Percentiles rank a stretch among this genome's conserved stretches.
These are phyloP conservation scores for Mycosphaerella sp. DNA, from an alignment of 2,329 filamentous ascomycete genomes.

Conservation along the genomic window DNA sequence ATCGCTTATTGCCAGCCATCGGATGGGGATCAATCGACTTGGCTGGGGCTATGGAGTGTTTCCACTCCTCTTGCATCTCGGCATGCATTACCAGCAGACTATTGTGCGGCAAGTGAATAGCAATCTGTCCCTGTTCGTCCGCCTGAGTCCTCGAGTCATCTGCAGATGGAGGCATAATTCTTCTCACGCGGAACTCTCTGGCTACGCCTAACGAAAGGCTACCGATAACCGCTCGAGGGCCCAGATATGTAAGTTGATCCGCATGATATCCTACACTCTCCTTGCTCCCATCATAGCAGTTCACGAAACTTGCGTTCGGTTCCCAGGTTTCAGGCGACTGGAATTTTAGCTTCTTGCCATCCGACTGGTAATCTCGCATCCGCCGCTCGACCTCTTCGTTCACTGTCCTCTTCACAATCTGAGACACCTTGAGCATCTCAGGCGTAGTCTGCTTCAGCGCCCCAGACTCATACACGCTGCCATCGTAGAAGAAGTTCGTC, in stretches of 20 bases:
- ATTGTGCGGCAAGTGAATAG: conserved; percentile 91
- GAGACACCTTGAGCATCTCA: conserved; percentile 63
- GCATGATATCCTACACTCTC: conserved; percentile 89
- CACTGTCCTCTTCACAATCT: conserved; percentile 65
- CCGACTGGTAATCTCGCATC: conserved; percentile 62
- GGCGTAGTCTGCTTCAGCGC: conserved; percentile 68
- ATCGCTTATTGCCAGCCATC: conserved; percentile 68
- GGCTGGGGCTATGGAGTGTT: conserved; percentile 75
- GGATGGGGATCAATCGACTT: conserved; percentile 78
- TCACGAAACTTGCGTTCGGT: conserved; percentile 89
- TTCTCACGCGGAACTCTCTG: conserved; percentile 84
- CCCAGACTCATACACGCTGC: conserved; percentile 59
- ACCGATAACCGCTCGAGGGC: conserved; percentile 80
- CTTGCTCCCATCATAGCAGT: conserved; percentile 77
- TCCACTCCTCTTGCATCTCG: conserved; percentile 97
- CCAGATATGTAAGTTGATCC: conserved; percentile 88
- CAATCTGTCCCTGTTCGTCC: conserved; percentile 75
- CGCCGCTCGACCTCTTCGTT: conserved; percentile 69
- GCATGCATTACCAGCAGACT: conserved; percentile 93
- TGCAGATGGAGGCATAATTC: conserved; percentile 53
- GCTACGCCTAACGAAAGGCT: conserved; percentile 85
- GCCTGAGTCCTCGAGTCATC: conserved; percentile 37
- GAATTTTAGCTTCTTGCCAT: conserved; percentile 65
- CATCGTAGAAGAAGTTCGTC: conserved; percentile 81
- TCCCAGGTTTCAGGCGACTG: conserved; percentile 69